These are phyloP conservation scores for Boletus vermiculosoides DNA, from an alignment of 768 basidiomycete genomes.

Conservation along the genomic window DNA sequence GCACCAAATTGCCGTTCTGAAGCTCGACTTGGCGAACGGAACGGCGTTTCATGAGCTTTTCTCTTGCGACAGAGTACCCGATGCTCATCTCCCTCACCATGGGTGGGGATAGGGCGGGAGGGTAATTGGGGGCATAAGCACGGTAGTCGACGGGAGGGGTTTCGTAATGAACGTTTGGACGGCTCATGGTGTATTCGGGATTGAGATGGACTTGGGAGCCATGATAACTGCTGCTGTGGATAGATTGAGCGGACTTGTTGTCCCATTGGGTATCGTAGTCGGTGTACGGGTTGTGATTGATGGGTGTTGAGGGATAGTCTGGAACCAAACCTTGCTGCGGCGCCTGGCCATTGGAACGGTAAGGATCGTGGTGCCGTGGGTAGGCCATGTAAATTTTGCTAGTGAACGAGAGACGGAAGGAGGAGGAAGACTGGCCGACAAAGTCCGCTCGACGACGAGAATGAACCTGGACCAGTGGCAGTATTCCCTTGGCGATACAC, in stretches of 20 bases:
- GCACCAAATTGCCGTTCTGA: conserved; percentile 78
- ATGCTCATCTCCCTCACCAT: conserved; percentile 46
- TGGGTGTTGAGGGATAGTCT: conserved; percentile 37
- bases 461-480: too few relatives aligned
- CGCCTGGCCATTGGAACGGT: conserved; percentile 34
- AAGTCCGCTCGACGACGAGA: conserved; percentile 19
- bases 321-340: conserved; percentile 33
- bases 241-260: conserved; percentile 54
- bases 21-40: conserved; percentile 79
- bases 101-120: conserved; percentile 53
- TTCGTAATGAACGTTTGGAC: conserved; percentile 37
- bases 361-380: conserved; percentile 51
- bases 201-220: conserved; percentile 75
- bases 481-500: conserved; percentile 9
- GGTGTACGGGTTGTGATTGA: conserved; percentile 40
- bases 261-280: conserved; percentile 49
- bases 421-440: background rate
- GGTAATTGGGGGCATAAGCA: conserved; percentile 49
- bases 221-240: conserved; percentile 51
- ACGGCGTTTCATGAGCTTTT: conserved; percentile 80
- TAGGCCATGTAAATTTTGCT: conserved; percentile 48
- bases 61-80: conserved; percentile 67
- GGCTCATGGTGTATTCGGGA: conserved; percentile 57
- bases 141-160: conserved; percentile 49
- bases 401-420: background rate